Evolutionary conservation across 1,284 basidiomycete species (phyloP).

Genomic region (Coniophora puteana): DNA sequence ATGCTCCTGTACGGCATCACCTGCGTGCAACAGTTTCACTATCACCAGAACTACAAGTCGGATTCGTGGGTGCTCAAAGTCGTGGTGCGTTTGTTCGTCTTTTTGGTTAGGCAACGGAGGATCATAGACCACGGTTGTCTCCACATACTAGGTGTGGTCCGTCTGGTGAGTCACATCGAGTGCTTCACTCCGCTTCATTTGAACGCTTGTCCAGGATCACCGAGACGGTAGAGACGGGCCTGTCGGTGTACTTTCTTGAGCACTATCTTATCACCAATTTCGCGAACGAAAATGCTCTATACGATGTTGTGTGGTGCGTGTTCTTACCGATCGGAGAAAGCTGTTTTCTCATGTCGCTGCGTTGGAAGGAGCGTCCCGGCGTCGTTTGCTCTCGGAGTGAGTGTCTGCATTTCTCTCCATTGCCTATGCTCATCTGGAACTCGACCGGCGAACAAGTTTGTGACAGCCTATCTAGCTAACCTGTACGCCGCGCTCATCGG

Average conservation of each 20-base stretch:
- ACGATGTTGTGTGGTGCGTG: not conserved
- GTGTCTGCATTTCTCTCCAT: no score
- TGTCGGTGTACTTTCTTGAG: slow-evolving; percentile 1
- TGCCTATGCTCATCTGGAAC: no score
- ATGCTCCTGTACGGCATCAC: slow-evolving; percentile 10
- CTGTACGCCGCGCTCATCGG: not conserved
- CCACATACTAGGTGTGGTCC: not conserved
- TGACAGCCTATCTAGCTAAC: not conserved
- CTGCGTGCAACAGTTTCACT: slow-evolving; percentile 12
- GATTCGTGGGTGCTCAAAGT: slow-evolving; percentile 7
- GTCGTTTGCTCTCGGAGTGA: not conserved
- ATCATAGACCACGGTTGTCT: not conserved
- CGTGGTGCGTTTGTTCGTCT: slow-evolving; percentile 6
- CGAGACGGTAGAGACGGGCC: not conserved
- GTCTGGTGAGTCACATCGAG: not conserved
- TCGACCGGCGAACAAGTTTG: not conserved
- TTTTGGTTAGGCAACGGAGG: not conserved
- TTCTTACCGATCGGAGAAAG: no score
- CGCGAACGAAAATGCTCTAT: not conserved
- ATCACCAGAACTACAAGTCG: slow-evolving; percentile 10
- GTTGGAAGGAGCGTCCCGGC: no score
- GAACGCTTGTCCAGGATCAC: not conserved
- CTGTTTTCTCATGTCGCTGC: no score
- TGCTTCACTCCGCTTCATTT: not conserved
- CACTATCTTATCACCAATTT: slow-evolving; percentile 2